These are phyloP conservation scores for Cylindrodendrum hubeiense DNA, from an alignment of 2,329 filamentous ascomycete genomes.

Conservation along the genomic window DNA sequence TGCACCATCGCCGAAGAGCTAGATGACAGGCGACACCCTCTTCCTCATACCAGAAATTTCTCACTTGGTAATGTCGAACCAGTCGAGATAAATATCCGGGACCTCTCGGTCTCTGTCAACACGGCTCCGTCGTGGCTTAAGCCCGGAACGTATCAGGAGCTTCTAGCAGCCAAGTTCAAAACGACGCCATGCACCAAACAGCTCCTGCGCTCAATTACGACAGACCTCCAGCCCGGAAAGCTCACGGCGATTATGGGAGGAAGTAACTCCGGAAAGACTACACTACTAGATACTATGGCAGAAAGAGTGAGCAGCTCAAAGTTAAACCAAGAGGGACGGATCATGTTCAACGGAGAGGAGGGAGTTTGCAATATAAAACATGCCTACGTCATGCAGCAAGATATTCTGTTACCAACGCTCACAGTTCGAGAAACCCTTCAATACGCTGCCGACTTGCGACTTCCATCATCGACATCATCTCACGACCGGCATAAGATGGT, in stretches of 20 bases:
- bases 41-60: constrained; percentile 37
- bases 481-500: constrained; percentile 71
- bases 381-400: constrained; percentile 82
- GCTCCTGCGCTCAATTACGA: constrained; percentile 73
- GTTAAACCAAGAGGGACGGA: constrained; percentile 64
- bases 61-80: constrained; percentile 65
- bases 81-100: constrained; percentile 65
- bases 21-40: too few species aligned
- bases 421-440: constrained; percentile 81
- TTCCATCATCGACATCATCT: constrained; percentile 68
- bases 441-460: constrained; percentile 78
- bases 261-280: constrained; percentile 80
- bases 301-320: constrained; percentile 72
- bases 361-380: constrained; percentile 68
- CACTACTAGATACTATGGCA: constrained; percentile 77
- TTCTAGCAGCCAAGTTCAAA: constrained; percentile 53
- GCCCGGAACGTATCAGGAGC: constrained; percentile 59
- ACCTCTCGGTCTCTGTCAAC: constrained; percentile 69
- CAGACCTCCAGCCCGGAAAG: constrained; percentile 73
- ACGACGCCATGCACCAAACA: constrained; percentile 57
- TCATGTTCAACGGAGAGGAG: constrained; percentile 70
- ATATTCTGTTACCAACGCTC: constrained; percentile 78
- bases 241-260: constrained; percentile 83
- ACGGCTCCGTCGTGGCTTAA: constrained; percentile 67
- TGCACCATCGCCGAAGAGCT: too few species aligned